Conservation (phyloP, 2,329 filamentous ascomycete species). For the Uncinocarpus reesii region DNA sequence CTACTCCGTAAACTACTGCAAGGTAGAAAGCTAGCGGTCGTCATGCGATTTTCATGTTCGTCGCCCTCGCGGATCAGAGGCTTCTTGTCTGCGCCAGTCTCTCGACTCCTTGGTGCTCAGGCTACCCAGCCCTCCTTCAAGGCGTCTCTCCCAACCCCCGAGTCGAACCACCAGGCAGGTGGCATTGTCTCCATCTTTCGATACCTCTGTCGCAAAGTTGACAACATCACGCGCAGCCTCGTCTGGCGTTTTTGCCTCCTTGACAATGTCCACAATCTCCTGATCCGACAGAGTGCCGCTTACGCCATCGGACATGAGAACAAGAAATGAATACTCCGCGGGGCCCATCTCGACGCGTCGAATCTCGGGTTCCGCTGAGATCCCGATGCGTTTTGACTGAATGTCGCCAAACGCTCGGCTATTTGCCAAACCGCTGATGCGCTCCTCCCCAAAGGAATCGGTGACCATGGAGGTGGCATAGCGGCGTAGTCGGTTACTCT, state of each 20-base stretch:
- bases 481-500: constrained; percentile 70
- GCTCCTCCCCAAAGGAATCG: constrained; percentile 94
- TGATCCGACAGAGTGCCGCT: constrained; percentile 79
- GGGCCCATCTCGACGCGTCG: constrained; percentile 66
- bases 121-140: constrained; percentile 77
- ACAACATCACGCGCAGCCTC: constrained; percentile 71
- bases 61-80: constrained; percentile 66
- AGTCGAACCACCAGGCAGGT: constrained; percentile 54
- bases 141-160: constrained; percentile 53
- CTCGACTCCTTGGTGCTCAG: constrained; percentile 85
- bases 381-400: constrained; percentile 78
- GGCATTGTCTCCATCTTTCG: constrained; percentile 52
- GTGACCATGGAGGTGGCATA: constrained; percentile 83
- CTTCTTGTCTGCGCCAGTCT: constrained; percentile 70
- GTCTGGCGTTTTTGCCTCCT: constrained; percentile 85
- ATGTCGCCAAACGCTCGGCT: constrained; percentile 92
- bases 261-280: constrained; percentile 91
- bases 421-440: constrained; percentile 86
- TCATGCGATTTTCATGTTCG: constrained; percentile 34
- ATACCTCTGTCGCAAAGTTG: constrained; percentile 79
- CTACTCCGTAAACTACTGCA: not conserved
- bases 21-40: not conserved
- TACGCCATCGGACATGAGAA: constrained; percentile 80
- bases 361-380: constrained; percentile 87
- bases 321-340: constrained; percentile 79